Conservation (phyloP, 257 asterid species). For the Dorcoceras hygrometricum region DNA sequence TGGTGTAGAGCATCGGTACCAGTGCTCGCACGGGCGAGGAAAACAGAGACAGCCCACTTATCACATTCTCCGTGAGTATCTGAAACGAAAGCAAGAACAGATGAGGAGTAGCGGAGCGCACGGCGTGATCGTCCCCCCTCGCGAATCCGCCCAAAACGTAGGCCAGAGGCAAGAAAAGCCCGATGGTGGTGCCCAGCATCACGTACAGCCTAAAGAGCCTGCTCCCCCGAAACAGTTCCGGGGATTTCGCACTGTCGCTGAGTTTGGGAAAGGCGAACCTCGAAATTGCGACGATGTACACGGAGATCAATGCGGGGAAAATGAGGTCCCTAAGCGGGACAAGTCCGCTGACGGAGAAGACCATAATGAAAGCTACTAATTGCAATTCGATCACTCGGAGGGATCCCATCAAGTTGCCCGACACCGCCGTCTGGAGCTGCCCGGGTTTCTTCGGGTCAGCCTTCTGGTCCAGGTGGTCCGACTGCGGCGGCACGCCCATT, state of each 20-base stretch:
- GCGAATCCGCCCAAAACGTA: conserved; percentile 92
- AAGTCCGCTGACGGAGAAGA: conserved; percentile 72
- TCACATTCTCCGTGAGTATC: conserved; percentile 75
- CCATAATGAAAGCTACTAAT: conserved; percentile 86
- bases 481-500: conserved; percentile 44
- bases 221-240: conserved; percentile 60
- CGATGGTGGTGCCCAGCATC: conserved; percentile 59
- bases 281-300: conserved; percentile 53
- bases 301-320: conserved; percentile 62
- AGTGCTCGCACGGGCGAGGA: conserved; percentile 86
- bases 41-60: conserved; percentile 66
- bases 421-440: neutral
- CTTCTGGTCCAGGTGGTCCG: conserved; percentile 25
- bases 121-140: conserved; percentile 81
- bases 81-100: conserved; percentile 76
- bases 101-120: conserved; percentile 79
- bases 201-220: conserved; percentile 50
- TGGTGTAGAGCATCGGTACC: conserved; percentile 75
- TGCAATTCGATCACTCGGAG: conserved; percentile 87
- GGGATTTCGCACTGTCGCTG: conserved; percentile 26
- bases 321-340: conserved; percentile 71
- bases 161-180: conserved; percentile 80
- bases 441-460: conserved; percentile 1
- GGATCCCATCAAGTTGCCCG: conserved; percentile 70
- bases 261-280: conserved; percentile 60